Evolutionary conservation across 2,329 filamentous ascomycete species (phyloP).

Genomic region (Venturia nashicola): DNA sequence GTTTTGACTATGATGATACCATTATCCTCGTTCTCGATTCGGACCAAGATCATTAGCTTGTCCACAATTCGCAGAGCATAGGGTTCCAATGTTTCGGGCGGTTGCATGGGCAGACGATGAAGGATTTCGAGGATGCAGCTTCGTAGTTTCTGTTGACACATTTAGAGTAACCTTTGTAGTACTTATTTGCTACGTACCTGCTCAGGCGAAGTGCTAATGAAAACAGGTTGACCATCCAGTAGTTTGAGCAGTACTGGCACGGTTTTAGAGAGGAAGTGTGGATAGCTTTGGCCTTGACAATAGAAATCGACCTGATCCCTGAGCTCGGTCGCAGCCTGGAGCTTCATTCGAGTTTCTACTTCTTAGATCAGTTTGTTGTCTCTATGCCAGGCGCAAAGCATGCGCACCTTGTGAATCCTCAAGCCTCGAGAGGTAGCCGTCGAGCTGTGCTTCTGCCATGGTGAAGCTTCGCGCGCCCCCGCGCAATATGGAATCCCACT

Average conservation of each 20-base stretch:
- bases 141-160: conserved; percentile 57
- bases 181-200: conserved; percentile 46
- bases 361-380: background rate
- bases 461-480: background rate
- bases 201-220: conserved; percentile 79
- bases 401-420: background rate
- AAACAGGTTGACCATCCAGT: conserved; percentile 74
- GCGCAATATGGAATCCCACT: background rate
- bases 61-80: conserved; percentile 85
- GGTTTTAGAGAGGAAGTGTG: conserved; percentile 70
- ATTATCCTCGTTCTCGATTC: conserved; percentile 95
- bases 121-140: conserved; percentile 92
- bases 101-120: conserved; percentile 67
- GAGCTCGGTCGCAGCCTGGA: conserved; percentile 71
- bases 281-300: conserved; percentile 60
- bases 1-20: conserved; percentile 97
- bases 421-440: conserved; percentile 5
- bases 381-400: background rate
- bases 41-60: conserved; percentile 76
- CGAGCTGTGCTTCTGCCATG: conserved; percentile 7
- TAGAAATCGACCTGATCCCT: conserved; percentile 89
- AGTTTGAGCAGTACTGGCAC: conserved; percentile 84
- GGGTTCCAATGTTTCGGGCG: conserved; percentile 70
- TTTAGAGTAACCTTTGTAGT: background rate
- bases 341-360: conserved; percentile 67